phyloP scores from a whole-genome alignment of 2,329 filamentous ascomycete genomes.

The Dactylellina haptotyla region DNA sequence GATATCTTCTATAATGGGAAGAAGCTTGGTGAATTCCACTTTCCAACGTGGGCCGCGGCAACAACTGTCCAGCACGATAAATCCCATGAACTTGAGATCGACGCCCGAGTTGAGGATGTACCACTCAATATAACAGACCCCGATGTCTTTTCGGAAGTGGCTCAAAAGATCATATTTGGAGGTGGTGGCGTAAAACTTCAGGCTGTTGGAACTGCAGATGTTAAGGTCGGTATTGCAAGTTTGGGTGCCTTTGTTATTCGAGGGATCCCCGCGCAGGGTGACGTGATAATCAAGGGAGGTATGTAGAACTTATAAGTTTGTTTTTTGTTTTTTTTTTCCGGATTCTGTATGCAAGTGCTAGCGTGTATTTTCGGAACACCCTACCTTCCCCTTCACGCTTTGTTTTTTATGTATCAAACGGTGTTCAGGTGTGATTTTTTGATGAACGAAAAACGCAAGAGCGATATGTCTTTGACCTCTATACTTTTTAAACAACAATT shows the following conservation, averaged over 20 bases:
- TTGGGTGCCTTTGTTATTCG: conserved; percentile 83
- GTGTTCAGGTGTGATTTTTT: too few species aligned
- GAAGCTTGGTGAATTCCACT: conserved; percentile 81
- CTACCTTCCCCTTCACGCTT: too few species aligned
- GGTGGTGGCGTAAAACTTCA: conserved; percentile 73
- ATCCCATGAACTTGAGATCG: conserved; percentile 74
- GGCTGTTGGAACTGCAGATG: conserved; percentile 82
- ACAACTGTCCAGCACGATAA: conserved; percentile 74
- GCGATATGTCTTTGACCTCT: too few species aligned
- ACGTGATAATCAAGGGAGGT: conserved; percentile 66
- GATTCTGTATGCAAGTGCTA: too few species aligned
- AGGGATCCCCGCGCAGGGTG: conserved; percentile 81
- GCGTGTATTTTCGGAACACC: too few species aligned
- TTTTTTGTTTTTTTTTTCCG: too few species aligned
- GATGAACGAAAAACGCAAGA: too few species aligned
- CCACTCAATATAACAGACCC: conserved; percentile 84
- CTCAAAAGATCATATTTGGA: conserved; percentile 81
- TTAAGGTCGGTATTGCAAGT: conserved; percentile 77
- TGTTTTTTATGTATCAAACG: too few species aligned
- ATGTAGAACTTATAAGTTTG: conserved; percentile 48
- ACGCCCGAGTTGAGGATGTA: conserved; percentile 78
- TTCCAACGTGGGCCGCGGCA: conserved; percentile 83
- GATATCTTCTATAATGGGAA: conserved; percentile 81
- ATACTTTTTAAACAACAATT: too few species aligned
- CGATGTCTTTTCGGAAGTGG: conserved; percentile 79